These are phyloP conservation scores for Coniochaeta sp. DNA, from an alignment of 2,329 filamentous ascomycete genomes.

Conservation along the genomic window DNA sequence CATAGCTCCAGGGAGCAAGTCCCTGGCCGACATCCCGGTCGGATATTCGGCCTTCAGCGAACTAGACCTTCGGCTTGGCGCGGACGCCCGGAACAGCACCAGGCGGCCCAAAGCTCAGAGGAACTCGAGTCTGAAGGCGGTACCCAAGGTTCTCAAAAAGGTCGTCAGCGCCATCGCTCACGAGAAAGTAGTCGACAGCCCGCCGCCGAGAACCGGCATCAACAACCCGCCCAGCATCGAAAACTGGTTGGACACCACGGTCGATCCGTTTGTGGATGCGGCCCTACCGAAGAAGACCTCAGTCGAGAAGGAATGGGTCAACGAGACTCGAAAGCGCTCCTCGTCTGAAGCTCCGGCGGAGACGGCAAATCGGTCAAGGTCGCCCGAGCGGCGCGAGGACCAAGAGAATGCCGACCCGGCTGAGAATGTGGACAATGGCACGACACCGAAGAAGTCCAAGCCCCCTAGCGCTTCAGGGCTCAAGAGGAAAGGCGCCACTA, in stretches of 20 bases:
- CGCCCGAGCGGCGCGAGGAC: slow-evolving; percentile 3
- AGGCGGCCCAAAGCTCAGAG: slow-evolving; percentile 40
- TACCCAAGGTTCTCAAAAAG: slow-evolving; percentile 58
- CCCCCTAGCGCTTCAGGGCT: slow-evolving; percentile 30
- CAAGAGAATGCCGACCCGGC: slow-evolving; percentile 8
- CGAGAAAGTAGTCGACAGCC: slow-evolving; percentile 46
- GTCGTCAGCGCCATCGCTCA: slow-evolving; percentile 57
- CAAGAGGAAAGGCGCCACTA: slow-evolving; percentile 49
- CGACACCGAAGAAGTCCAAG: slow-evolving; percentile 19
- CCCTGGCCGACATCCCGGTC: slow-evolving; percentile 54
- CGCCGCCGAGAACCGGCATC: slow-evolving; percentile 36
- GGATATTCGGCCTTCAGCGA: slow-evolving; percentile 62
- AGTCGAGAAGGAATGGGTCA: slow-evolving; percentile 26
- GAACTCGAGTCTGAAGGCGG: slow-evolving; percentile 49
- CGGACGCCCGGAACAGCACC: slow-evolving; percentile 32
- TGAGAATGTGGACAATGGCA: slow-evolving; percentile 14
- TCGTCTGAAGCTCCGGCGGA: slow-evolving; percentile 15
- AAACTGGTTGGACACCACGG: slow-evolving; percentile 55
- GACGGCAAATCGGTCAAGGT: not conserved
- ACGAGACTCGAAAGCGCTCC: slow-evolving; percentile 20
- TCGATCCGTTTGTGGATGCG: slow-evolving; percentile 53
- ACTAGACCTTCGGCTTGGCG: slow-evolving; percentile 46
- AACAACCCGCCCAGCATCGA: slow-evolving; percentile 59
- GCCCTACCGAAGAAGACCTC: slow-evolving; percentile 23
- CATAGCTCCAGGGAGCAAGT: slow-evolving; percentile 36